These are phyloP conservation scores for Coccomyxa subellipsoidea DNA, from an alignment of 163 green algal genomes.

Conservation along the genomic window DNA sequence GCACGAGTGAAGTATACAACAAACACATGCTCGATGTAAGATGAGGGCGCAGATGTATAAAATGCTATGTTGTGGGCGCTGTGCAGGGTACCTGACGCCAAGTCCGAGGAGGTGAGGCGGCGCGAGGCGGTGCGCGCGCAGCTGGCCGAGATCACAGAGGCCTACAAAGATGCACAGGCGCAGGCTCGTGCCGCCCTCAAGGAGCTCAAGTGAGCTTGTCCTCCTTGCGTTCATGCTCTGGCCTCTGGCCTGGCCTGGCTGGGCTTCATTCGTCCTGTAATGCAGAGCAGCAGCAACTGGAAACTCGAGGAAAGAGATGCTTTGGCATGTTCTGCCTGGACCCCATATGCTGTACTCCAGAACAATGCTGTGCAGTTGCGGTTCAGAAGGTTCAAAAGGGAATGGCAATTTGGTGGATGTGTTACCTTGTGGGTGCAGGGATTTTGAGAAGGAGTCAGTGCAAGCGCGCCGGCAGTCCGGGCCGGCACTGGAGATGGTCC, in stretches of 20 bases:
- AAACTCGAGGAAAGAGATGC: too few species aligned
- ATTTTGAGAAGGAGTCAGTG: background rate
- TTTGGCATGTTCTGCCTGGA: too few species aligned
- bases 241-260: background rate
- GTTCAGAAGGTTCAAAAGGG: too few species aligned
- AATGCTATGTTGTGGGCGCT: too few species aligned
- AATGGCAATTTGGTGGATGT: too few species aligned
- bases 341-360: background rate
- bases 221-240: background rate
- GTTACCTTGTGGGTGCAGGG: too few species aligned
- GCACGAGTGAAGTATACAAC: too few species aligned
- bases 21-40: too few species aligned
- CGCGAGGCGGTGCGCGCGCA: background rate
- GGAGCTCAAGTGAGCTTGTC: constrained; percentile 1
- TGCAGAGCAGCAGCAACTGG: too few species aligned
- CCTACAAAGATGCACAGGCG: background rate
- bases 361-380: background rate
- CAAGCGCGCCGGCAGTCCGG: background rate
- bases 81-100: background rate
- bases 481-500: background rate
- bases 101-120: background rate
- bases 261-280: background rate
- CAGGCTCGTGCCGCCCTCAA: background rate
- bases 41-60: too few species aligned
- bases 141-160: background rate